A percentile compares a stretch with the other conserved stretches of the same genome.
Evolutionary conservation across 2,329 filamentous ascomycete species (phyloP).

Genomic region (Celoporthe dispersa): DNA sequence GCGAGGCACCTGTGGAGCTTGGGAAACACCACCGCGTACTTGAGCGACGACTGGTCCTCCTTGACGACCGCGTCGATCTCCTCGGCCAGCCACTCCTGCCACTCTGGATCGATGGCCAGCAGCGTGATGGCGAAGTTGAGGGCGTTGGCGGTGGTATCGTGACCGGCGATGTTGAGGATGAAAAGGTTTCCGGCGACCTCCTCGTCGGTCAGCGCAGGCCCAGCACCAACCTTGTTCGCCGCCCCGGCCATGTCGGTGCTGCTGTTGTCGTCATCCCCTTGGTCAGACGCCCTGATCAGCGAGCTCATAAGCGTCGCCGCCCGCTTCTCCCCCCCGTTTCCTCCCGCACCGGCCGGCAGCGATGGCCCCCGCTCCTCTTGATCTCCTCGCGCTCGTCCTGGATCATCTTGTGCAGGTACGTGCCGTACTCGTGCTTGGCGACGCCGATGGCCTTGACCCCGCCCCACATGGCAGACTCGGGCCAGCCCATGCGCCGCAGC

Average conservation of each 20-base stretch:
- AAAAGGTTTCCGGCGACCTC: slow-evolving; percentile 38
- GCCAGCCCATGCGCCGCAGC: slow-evolving; percentile 6
- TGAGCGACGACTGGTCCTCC: slow-evolving; percentile 15
- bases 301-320: slow-evolving; percentile 10
- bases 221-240: background rate
- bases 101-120: slow-evolving; percentile 41
- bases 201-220: slow-evolving; percentile 7
- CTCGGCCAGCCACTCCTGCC: slow-evolving; percentile 37
- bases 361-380: background rate
- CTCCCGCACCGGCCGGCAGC: background rate
- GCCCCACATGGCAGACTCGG: slow-evolving; percentile 14
- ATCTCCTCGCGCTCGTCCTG: slow-evolving; percentile 8
- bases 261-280: background rate
- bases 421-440: background rate
- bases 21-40: slow-evolving; percentile 21
- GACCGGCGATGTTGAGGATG: slow-evolving; percentile 37
- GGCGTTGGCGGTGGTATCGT: slow-evolving; percentile 37
- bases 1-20: slow-evolving; percentile 25
- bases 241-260: background rate
- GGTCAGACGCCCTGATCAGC: slow-evolving; percentile 11
- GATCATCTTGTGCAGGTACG: slow-evolving; percentile 9
- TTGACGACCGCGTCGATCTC: slow-evolving; percentile 34
- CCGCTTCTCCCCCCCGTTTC: background rate
- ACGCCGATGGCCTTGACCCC: background rate
- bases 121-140: slow-evolving; percentile 49